A percentile compares a stretch with the other conserved stretches of the same genome.
phyloP scores from a whole-genome alignment of 2,329 filamentous ascomycete species.

The Graphilbum ipis-grandicollis region DNA sequence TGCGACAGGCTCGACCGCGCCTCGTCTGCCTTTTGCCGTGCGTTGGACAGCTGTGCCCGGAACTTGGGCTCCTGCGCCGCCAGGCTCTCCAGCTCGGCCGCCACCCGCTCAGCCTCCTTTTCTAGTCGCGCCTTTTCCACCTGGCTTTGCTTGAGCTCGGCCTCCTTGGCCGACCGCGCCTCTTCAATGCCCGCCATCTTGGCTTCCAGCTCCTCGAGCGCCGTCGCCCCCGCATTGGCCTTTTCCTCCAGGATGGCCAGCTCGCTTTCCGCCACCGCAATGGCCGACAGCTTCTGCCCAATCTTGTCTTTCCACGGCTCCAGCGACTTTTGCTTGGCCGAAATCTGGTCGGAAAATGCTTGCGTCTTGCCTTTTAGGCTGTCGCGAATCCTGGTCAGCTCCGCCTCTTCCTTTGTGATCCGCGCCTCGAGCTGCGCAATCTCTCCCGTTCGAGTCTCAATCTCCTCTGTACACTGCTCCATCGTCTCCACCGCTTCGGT shows the following conservation, averaged over 20 bases:
- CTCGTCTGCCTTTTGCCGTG: conserved; percentile 89
- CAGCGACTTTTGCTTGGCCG: conserved; percentile 77
- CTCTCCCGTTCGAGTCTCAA: conserved; percentile 59
- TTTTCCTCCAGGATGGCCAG: conserved; percentile 81
- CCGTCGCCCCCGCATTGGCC: conserved; percentile 70
- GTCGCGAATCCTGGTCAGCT: conserved; percentile 70
- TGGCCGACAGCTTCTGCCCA: conserved; percentile 85
- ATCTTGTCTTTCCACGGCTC: conserved; percentile 97
- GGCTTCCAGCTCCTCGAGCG: conserved; percentile 64
- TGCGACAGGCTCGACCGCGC: conserved; percentile 78
- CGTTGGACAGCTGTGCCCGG: conserved; percentile 70
- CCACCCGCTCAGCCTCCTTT: conserved; percentile 55
- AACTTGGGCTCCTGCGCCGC: conserved; percentile 64
- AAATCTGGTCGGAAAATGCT: conserved; percentile 81
- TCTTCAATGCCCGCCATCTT: conserved; percentile 63
- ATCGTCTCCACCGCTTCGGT: conserved; percentile 63
- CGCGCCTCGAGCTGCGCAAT: conserved; percentile 59
- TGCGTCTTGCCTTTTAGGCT: conserved; percentile 91
- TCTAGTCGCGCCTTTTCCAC: conserved; percentile 54
- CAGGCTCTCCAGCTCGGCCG: conserved; percentile 56
- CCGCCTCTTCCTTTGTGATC: conserved; percentile 62
- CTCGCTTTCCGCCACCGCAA: conserved; percentile 89
- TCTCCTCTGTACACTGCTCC: conserved; percentile 60
- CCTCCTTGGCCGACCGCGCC: conserved; percentile 49
- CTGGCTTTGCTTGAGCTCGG: conserved; percentile 61